phyloP scores from a whole-genome alignment of 2,329 filamentous ascomycete species.

The Ascosphaera pollenicola region DNA sequence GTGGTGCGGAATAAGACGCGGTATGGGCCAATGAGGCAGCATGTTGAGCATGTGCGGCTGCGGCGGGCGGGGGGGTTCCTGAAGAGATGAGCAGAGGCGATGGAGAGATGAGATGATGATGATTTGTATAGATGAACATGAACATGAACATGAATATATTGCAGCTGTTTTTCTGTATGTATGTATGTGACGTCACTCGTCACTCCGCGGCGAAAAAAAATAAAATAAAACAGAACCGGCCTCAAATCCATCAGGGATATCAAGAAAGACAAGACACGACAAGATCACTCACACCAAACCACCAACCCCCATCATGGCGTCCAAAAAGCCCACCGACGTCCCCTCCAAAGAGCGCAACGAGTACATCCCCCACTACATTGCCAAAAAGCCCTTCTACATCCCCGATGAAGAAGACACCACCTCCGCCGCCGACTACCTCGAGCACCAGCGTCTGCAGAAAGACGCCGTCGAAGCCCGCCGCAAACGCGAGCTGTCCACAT shows the following conservation, averaged over 20 bases:
- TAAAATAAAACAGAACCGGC: no score
- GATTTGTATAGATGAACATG: not conserved
- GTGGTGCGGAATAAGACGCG: not conserved
- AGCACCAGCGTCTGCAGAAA: constrained; percentile 76
- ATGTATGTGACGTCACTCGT: no score
- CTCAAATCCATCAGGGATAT: no score
- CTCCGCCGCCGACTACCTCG: constrained; percentile 66
- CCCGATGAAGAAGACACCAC: constrained; percentile 37
- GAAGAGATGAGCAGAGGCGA: not conserved
- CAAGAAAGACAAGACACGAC: no score
- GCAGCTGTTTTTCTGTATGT: no score
- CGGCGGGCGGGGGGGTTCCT: not conserved
- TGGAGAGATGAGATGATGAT: not conserved
- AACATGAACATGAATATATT: no score
- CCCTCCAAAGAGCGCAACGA: constrained; percentile 76
- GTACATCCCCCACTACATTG: constrained; percentile 96
- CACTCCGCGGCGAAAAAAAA: no score
- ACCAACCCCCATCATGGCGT: constrained; percentile 12
- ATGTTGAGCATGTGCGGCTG: constrained; percentile 1
- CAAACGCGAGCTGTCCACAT: constrained; percentile 50
- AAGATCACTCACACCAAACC: not conserved
- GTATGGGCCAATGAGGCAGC: not conserved
- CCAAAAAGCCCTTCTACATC: constrained; percentile 92
- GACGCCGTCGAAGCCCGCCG: constrained; percentile 9
- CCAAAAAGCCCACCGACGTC: constrained; percentile 29